A percentile compares a stretch with the other conserved stretches of the same genome.
These are phyloP conservation scores for Saitoella complicata DNA, from an alignment of 805 yeast genomes.

Conservation along the genomic window DNA sequence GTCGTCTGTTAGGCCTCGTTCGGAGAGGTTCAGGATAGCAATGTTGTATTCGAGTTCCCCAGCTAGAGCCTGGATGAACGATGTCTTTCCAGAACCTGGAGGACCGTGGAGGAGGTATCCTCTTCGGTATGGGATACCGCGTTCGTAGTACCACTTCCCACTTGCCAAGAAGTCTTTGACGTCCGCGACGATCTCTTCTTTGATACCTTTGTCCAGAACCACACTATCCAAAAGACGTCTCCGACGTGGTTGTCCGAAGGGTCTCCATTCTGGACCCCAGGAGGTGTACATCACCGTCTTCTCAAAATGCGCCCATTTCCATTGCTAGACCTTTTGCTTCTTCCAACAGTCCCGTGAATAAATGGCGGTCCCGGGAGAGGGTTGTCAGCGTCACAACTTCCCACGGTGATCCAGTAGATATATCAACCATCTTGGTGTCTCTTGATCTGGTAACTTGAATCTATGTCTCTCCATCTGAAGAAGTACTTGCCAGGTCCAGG, in stretches of 20 bases:
- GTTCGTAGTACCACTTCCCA: conserved; percentile 81
- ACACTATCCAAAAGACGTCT: conserved; percentile 77
- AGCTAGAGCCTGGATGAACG: conserved; percentile 90
- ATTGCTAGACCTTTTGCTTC: conserved; percentile 81
- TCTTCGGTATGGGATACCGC: conserved; percentile 96
- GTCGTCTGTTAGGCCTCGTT: conserved; percentile 84
- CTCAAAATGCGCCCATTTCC: conserved; percentile 25
- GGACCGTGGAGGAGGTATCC: conserved; percentile 93
- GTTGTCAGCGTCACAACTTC: conserved; percentile 94
- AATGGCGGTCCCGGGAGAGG: conserved; percentile 56
- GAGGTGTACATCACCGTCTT: conserved; percentile 86
- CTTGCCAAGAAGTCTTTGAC: conserved; percentile 63
- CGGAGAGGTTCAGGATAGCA: conserved; percentile 81
- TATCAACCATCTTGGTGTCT: conserved; percentile 72
- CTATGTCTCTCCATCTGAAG: conserved; percentile 70
- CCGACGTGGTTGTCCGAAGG: conserved; percentile 87
- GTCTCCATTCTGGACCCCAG: conserved; percentile 98
- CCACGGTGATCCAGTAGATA: conserved; percentile 83
- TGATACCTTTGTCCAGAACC: conserved; percentile 60
- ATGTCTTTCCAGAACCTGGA: conserved; percentile 94
- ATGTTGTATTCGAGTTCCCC: conserved; percentile 93
- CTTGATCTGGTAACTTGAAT: conserved; percentile 82
- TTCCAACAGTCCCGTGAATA: conserved; percentile 52
- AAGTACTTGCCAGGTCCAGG: conserved; percentile 97
- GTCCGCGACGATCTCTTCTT: conserved; percentile 49